A percentile compares a stretch with the other conserved stretches of the same genome.
Evolutionary conservation across 345 rosid genomes (phyloP).

Genomic region (Hypericum perforatum): DNA sequence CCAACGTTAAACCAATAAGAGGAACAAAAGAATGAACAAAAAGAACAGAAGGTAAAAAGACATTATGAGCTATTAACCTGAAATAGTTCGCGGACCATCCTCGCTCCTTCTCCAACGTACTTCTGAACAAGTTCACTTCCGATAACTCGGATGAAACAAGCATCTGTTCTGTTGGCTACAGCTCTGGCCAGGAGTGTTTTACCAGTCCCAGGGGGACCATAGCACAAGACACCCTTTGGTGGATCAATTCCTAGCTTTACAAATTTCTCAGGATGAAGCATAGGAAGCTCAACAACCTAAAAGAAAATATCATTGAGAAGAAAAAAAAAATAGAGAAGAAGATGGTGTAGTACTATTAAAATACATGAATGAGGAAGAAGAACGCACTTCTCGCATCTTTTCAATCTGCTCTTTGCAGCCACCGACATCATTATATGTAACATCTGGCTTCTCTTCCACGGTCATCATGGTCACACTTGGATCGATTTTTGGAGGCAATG

Average conservation of each 20-base stretch:
- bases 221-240: slow-evolving; percentile 97
- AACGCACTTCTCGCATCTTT: slow-evolving; percentile 83
- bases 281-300: slow-evolving; percentile 94
- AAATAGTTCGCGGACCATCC: slow-evolving; percentile 94
- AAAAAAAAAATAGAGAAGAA: background rate
- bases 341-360: background rate
- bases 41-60: background rate
- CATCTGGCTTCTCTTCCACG: slow-evolving; percentile 97
- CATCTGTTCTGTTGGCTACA: slow-evolving; percentile 98
- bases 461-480: slow-evolving; percentile 99
- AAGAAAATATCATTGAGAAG: background rate
- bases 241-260: slow-evolving; percentile 99
- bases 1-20: background rate
- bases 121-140: slow-evolving; percentile 99
- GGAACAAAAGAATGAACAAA: background rate
- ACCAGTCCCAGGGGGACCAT: slow-evolving; percentile 98
- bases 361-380: background rate
- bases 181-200: slow-evolving; percentile 95
- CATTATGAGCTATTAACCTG: slow-evolving; percentile 45
- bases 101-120: slow-evolving; percentile 97
- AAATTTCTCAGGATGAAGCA: slow-evolving; percentile 99
- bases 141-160: slow-evolving; percentile 92
- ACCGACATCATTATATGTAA: slow-evolving; percentile 93
- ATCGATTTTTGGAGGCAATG: slow-evolving; percentile 96
- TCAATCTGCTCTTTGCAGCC: slow-evolving; percentile 99